phyloP scores from a whole-genome alignment of 345 rosid species.

The Aethionema arabicum region DNA sequence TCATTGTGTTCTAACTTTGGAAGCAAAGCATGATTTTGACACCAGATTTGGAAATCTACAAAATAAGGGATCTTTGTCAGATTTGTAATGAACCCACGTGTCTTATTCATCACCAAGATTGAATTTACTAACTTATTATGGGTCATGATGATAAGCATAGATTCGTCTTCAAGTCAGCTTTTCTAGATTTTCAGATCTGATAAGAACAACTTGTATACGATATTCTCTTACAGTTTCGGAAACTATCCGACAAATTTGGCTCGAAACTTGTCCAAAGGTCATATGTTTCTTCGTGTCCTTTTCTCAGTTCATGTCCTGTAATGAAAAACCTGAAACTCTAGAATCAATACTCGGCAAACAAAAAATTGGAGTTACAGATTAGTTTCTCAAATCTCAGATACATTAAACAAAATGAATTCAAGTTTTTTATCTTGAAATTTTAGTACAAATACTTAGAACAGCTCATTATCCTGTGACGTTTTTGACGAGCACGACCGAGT shows the following conservation, averaged over 20 bases:
- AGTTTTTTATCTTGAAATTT: not conserved
- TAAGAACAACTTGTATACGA: slow-evolving; percentile 22
- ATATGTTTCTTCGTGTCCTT: not conserved
- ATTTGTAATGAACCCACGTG: slow-evolving; percentile 39
- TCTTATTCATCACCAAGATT: slow-evolving; percentile 26
- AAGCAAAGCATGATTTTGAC: slow-evolving; percentile 27
- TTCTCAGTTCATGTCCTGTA: slow-evolving; percentile 11
- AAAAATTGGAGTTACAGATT: slow-evolving; percentile 27
- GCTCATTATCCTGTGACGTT: slow-evolving; percentile 15
- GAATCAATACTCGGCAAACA: not conserved
- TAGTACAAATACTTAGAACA: slow-evolving; percentile 30
- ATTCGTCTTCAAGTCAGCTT: slow-evolving; percentile 8
- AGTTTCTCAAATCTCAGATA: slow-evolving; percentile 13
- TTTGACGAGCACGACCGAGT: slow-evolving; percentile 38
- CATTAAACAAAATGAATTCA: slow-evolving; percentile 5
- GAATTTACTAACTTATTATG: slow-evolving; percentile 19
- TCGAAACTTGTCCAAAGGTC: slow-evolving; percentile 33
- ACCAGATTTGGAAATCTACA: slow-evolving; percentile 32
- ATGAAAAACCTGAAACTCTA: slow-evolving; percentile 13
- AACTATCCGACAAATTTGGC: slow-evolving; percentile 24
- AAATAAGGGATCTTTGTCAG: slow-evolving; percentile 26
- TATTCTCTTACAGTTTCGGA: slow-evolving; percentile 6
- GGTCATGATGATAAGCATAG: slow-evolving; percentile 29
- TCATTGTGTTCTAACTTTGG: slow-evolving; percentile 1
- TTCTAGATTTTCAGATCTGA: slow-evolving; percentile 18